Conservation (phyloP, 2,329 filamentous ascomycete species). For the Seiridium unicorne region DNA sequence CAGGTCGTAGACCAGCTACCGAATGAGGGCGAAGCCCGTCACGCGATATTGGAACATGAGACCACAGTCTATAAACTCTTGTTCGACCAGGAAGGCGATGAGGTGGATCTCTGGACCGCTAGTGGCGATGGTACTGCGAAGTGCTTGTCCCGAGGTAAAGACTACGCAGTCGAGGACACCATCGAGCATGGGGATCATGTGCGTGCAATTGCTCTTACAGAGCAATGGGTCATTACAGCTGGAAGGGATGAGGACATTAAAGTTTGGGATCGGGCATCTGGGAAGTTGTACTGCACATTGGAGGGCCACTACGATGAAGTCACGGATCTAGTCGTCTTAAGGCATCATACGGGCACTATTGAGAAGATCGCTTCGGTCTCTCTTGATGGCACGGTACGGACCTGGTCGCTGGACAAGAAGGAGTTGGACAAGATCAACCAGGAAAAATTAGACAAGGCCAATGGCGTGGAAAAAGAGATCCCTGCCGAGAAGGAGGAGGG, state of each 20-base stretch:
- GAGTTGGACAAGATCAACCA: constrained; percentile 49
- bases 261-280: constrained; percentile 77
- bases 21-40: constrained; percentile 37
- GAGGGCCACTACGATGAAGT: constrained; percentile 92
- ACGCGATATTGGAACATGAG: constrained; percentile 74
- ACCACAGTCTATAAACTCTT: constrained; percentile 83
- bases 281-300: constrained; percentile 71
- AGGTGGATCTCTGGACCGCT: constrained; percentile 84
- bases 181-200: constrained; percentile 88
- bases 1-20: constrained; percentile 51
- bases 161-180: constrained; percentile 69
- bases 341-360: constrained; percentile 33
- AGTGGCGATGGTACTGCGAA: constrained; percentile 88
- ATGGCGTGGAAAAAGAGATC: constrained; percentile 47
- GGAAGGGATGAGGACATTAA: constrained; percentile 90
- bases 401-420: constrained; percentile 72
- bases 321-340: constrained; percentile 70
- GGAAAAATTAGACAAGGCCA: constrained; percentile 49
- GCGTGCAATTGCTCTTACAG: constrained; percentile 72
- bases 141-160: constrained; percentile 67
- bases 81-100: constrained; percentile 63
- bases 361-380: constrained; percentile 72
- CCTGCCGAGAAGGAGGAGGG: constrained; percentile 43
- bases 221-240: constrained; percentile 79
- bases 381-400: constrained; percentile 85